Conservation (phyloP, 2,329 filamentous ascomycete genomes). For the Trichothecium roseum region DNA sequence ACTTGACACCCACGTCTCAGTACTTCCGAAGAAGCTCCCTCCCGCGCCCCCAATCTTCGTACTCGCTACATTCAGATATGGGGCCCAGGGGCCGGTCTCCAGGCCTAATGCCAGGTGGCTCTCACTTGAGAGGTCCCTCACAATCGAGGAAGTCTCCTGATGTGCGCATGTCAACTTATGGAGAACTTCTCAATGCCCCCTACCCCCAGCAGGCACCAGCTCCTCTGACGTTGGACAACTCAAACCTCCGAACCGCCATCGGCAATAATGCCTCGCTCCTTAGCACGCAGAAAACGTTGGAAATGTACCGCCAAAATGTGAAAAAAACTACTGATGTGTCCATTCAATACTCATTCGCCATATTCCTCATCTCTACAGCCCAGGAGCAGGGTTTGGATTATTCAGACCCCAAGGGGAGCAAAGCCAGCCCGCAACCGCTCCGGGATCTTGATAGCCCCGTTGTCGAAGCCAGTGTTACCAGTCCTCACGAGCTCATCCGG, state of each 20-base stretch:
- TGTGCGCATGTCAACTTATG: conserved; percentile 40
- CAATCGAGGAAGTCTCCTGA: conserved; percentile 47
- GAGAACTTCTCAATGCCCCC: conserved; percentile 54
- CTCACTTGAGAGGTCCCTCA: conserved; percentile 36
- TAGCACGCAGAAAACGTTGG: conserved; percentile 84
- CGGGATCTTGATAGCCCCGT: conserved; percentile 37
- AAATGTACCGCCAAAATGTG: conserved; percentile 95
- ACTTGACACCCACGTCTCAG: conserved; percentile 49
- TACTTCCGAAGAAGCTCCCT: conserved; percentile 46
- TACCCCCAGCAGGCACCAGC: conserved; percentile 69
- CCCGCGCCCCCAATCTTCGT: conserved; percentile 63
- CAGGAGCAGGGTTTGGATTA: conserved; percentile 60
- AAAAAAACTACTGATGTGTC: conserved; percentile 91
- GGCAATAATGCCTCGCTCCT: conserved; percentile 87
- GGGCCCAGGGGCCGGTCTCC: conserved; percentile 54
- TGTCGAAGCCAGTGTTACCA: conserved; percentile 34
- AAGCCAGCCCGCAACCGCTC: conserved; percentile 33
- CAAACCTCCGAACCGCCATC: conserved; percentile 65
- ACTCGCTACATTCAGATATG: conserved; percentile 64
- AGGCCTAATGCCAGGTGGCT: conserved; percentile 28
- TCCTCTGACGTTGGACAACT: conserved; percentile 67
- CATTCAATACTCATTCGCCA: conserved; percentile 91
- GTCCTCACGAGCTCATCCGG: conserved; percentile 60
- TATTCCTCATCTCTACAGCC: conserved; percentile 85
- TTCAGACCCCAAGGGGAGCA: conserved; percentile 33